Evolutionary conservation across 1,139 yeast genomes (phyloP).

Genomic region (Entelexis sorbosivorans): DNA sequence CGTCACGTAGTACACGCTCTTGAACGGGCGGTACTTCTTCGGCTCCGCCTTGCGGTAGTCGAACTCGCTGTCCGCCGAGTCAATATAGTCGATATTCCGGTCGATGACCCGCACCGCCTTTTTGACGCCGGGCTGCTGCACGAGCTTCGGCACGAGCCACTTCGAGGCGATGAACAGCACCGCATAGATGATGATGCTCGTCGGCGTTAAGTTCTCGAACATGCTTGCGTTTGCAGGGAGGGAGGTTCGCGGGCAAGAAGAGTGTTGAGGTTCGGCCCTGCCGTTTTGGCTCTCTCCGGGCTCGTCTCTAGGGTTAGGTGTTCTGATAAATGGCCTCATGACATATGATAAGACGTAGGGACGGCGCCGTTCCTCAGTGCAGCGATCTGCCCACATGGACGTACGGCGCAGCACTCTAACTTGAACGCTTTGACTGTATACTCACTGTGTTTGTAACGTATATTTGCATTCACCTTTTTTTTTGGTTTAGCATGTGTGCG

Average conservation of each 20-base stretch:
- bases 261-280: background rate
- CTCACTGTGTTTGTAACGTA: no score
- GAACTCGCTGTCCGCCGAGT: constrained; percentile 20
- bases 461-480: no score
- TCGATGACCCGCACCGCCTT: constrained; percentile 16
- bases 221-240: no score
- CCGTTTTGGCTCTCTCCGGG: background rate
- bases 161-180: constrained; percentile 6
- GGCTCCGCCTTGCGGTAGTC: constrained; percentile 42
- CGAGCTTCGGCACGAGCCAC: constrained; percentile 14
- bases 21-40: constrained; percentile 50
- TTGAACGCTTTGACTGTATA: no score
- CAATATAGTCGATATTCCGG: constrained; percentile 10
- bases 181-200: constrained; percentile 10
- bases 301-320: background rate
- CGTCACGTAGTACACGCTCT: constrained; percentile 51
- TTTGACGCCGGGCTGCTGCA: constrained; percentile 8
- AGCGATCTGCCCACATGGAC: no score
- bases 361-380: background rate
- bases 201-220: constrained; percentile 45
- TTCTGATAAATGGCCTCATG: constrained; percentile 6
- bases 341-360: constrained; percentile 4
- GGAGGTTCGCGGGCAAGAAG: no score
- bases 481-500: no score
- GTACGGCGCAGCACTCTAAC: no score